These are phyloP conservation scores for Backusella tarrabulga DNA, from an alignment of 192 early-diverging fungal genomes.

Conservation along the genomic window DNA sequence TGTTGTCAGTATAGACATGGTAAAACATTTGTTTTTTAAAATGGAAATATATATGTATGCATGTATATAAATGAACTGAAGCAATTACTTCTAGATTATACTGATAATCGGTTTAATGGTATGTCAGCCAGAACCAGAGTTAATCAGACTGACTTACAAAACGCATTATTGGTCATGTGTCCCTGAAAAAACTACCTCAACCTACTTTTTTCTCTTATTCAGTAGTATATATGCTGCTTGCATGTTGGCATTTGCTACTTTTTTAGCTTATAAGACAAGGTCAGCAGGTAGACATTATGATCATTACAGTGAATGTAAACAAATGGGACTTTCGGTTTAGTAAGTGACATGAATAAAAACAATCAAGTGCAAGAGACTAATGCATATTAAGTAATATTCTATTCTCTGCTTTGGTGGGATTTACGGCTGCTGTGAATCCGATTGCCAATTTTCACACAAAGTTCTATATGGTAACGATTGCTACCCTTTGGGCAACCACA, in stretches of 20 bases:
- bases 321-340: conserved; percentile 52
- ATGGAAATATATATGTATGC: too few relatives aligned
- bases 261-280: conserved; percentile 48
- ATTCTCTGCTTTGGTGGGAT: conserved; percentile 40
- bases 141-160: conserved; percentile 27
- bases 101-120: conserved; percentile 35
- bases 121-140: conserved; percentile 22
- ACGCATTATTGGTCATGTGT: conserved; percentile 43
- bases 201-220: conserved; percentile 1
- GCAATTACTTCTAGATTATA: conserved; percentile 27
- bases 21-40: conserved; percentile 3
- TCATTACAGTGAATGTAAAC: conserved; percentile 47
- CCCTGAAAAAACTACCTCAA: background rate
- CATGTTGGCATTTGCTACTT: conserved; percentile 41
- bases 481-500: conserved; percentile 43
- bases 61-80: background rate
- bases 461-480: conserved; percentile 38
- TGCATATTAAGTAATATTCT: conserved; percentile 43
- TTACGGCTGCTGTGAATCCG: conserved; percentile 37
- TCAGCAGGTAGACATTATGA: conserved; percentile 37
- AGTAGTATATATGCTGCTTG: conserved; percentile 24
- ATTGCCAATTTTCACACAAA: conserved; percentile 41
- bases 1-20: conserved; percentile 37
- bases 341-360: conserved; percentile 30
- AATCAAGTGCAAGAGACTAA: background rate